Evolutionary conservation across 306 rosid species (phyloP), one percentile per base, ranked within the genome.

Genomic region (Delonix regia): DNA sequence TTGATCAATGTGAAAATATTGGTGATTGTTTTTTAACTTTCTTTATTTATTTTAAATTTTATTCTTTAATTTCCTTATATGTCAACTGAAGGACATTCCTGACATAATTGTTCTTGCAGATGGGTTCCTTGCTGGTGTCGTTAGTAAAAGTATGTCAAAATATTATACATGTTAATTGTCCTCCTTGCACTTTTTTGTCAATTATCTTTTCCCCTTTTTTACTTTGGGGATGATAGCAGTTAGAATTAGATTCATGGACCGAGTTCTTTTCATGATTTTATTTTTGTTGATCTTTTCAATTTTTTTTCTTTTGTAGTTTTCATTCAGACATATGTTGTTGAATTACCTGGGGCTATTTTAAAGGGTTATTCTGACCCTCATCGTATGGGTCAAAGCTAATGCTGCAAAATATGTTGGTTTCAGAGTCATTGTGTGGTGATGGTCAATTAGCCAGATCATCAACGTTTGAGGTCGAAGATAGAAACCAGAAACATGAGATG

Each of bases 111-210:
- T 83, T 64, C 76, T 86, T 91, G 90, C 97, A 92, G 99, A 95
- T 75, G 99, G 94, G 73, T 89, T 95, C 87, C 98, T 95, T 81
- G 98, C 96, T 41, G 91, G 89, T 79, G 89, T 93, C 80, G 78
- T 93, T 81, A 88, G 86, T 85, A 91, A 85, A 91, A 92, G 98
- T 95, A 92, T 3, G 98, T 88, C 36, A 52, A 71, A 21, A 71
- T 42, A 19, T 49, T 45, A 62, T 74, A 45, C 72, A 5, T 78
- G 65, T 75, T 63, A 22, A 22, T 49, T 63, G 44, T 49, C 42
- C 39, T 76, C 38, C 67, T 28, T 75, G 8, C 34, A n/a, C 49
- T 73, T 16, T 15, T 44, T 16, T 19, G 51, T 28, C 21, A 6
- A 39, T 45, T 78, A 39, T 13, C 21, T 16, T 71, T 18, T 59